Evolutionary conservation across 2,329 filamentous ascomycete genomes (phyloP), one percentile per base, ranked within the genome.

Genomic region (Stromatinia cepivora): DNA sequence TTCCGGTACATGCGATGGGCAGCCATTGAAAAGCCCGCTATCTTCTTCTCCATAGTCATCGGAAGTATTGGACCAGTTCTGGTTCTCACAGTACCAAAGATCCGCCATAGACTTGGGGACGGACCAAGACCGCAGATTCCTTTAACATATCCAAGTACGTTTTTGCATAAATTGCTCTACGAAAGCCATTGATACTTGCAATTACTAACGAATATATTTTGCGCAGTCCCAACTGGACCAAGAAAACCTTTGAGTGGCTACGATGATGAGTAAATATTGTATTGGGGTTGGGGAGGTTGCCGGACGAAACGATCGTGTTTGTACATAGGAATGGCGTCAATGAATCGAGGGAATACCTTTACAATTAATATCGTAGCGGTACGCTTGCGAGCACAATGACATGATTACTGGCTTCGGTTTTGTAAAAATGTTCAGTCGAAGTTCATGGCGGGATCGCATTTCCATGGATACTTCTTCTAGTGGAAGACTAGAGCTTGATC

Each of bases 111-210:
- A 73, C 81, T 97, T 69, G 94, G 94, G 75, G 93, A 97, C 79
- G 82, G 88, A 75, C 86, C 89, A 76, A 86, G 90, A 72, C 83
- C 87, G 73, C 87, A 84, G 69, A 89, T 98, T 73, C 95, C 95
- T 45, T 82, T 94, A 80, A 96, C 93, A 79, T 99, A 98, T 84
- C 95, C 95, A 71, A 87, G 94, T 98, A 87, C 80, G 92, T 87
- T 54, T 48, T 28, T 28, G 31, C 34, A 31, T n/a, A 45, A 34
- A 42, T 31, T 52, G 11, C 50, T 17, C 10, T 22, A 15, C 11
- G 25, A 25, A 22, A 50, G 28, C 34, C 62, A 42, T 46, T 34
- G 15, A 46, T 42, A 15, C 34, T 52, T 46, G 57, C 22, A 36
- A 15, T 56, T 54, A 72, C 75, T 78, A 73, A 78, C 71, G 25